Base-by-base conservation (phyloP, 768 basidiomycete species). In the Psilocybe cyanescens region DNA sequence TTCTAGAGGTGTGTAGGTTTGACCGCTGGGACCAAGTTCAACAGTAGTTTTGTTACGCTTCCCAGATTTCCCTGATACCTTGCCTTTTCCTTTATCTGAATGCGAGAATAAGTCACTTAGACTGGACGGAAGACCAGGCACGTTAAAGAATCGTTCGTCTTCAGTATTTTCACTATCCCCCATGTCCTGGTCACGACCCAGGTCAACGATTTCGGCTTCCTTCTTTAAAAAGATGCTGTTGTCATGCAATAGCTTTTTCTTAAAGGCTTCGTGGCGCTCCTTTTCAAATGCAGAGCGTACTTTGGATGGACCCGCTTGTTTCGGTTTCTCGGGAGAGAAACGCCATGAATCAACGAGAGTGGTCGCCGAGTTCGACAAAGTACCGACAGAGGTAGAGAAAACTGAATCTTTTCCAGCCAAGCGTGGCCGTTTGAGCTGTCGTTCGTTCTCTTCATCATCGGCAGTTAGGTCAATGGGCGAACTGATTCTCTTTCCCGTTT, bases 1-100 rank as follows among this genome's bases (percentile, higher is more conserved):
- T 72, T 95, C 94, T 24, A 94, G 70, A 1, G 91, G 90, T 2
- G 93, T 94, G 64, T 88, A 94, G 8, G 86, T 54, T 70, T 88
- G 70, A 0, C 91, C 92, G 61, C 86, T 83, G 1, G 91, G 89
- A 1, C 92, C 92, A 24, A 89, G 62, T 60, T 81, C 81, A 30
- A 74, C 74, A 3, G 60, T 66, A 57, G 75, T 77, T 66, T 80
- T 83, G 45, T 70, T 66, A 24, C 72, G 61, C 57, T 62, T 67
- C 12, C 53, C 70, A 47, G 50, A 63, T 61, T 70, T 73, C 45
- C 64, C 62, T 44, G 66, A 75, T 54, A 70, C 59, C 60, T 79
- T 82, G 58, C 67, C 69, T 67, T 77, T 82, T 17, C 62, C 65
- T 55, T 78, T 79, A 31, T 60, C 59, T 60, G 73, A 76, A 56